Percentiles rank a stretch among this genome's conserved stretches.
Evolutionary conservation across 2,329 filamentous ascomycete species (phyloP).

Genomic region (Botrytis fabae): DNA sequence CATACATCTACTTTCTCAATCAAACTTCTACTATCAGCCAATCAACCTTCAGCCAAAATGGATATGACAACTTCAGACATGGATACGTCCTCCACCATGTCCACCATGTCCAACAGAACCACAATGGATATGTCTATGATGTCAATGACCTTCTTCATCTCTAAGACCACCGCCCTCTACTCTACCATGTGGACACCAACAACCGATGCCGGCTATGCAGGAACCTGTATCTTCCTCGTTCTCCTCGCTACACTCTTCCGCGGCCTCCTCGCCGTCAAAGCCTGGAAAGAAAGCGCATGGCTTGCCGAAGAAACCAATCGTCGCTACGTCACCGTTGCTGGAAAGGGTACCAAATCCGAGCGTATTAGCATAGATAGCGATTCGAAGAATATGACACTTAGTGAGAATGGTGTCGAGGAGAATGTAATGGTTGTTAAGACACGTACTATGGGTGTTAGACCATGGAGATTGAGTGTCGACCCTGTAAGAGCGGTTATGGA

Average conservation of each 20-base stretch:
- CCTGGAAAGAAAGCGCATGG: slow-evolving; percentile 63
- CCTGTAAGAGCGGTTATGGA: slow-evolving; percentile 70
- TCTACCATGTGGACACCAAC: slow-evolving; percentile 72
- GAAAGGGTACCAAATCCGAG: slow-evolving; percentile 48
- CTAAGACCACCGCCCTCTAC: slow-evolving; percentile 63
- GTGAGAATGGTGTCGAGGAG: slow-evolving; percentile 78
- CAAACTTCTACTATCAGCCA: background rate
- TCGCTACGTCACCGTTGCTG: slow-evolving; percentile 72
- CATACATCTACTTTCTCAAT: background rate
- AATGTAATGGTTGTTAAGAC: slow-evolving; percentile 71
- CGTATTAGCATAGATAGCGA: slow-evolving; percentile 47
- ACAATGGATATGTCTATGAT: slow-evolving; percentile 50
- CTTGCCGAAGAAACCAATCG: slow-evolving; percentile 69
- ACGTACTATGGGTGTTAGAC: slow-evolving; percentile 53
- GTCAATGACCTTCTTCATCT: slow-evolving; percentile 65
- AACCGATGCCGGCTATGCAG: slow-evolving; percentile 72
- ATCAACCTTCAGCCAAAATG: slow-evolving; percentile 20
- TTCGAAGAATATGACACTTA: slow-evolving; percentile 65
- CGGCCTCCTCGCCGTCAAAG: slow-evolving; percentile 69
- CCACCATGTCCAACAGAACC: slow-evolving; percentile 46
- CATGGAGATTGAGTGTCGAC: slow-evolving; percentile 82
- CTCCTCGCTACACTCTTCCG: slow-evolving; percentile 70
- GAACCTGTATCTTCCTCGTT: slow-evolving; percentile 89
- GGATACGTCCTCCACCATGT: slow-evolving; percentile 25
- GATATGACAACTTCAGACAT: slow-evolving; percentile 26